phyloP scores from a whole-genome alignment of 768 basidiomycete species.

The Epithele typhae region DNA sequence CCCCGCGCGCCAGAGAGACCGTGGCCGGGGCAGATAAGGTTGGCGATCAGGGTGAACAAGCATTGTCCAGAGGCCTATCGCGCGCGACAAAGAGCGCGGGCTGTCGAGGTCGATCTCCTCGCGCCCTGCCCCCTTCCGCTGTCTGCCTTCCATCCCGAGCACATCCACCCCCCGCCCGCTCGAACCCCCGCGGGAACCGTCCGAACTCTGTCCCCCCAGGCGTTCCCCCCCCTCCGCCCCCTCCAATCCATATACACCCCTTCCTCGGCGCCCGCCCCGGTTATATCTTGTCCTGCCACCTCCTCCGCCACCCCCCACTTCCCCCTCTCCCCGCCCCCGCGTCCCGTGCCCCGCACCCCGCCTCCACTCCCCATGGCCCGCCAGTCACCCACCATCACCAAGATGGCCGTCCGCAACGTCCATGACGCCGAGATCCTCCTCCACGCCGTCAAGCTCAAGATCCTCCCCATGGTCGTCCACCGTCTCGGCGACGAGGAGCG shows the following conservation, averaged over 20 bases:
- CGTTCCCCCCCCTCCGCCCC: constrained; percentile 1
- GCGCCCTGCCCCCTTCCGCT: no score
- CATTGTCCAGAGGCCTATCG: no score
- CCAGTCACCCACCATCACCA: constrained; percentile 33
- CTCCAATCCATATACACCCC: neutral
- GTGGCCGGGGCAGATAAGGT: no score
- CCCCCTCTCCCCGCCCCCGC: constrained; percentile 4
- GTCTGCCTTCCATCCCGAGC: no score
- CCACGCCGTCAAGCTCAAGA: constrained; percentile 30
- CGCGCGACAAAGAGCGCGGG: no score
- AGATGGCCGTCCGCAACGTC: constrained; percentile 31
- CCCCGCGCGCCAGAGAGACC: no score
- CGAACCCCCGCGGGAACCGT: no score
- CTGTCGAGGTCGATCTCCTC: no score
- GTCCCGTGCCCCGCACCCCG: constrained; percentile 6
- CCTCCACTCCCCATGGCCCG: constrained; percentile 13
- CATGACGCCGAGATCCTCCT: constrained; percentile 36
- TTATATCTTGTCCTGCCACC: constrained; percentile 7
- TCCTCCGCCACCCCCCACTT: constrained; percentile 8
- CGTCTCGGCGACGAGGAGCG: constrained; percentile 38
- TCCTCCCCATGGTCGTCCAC: constrained; percentile 33
- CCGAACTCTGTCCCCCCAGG: no score
- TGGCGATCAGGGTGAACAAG: no score
- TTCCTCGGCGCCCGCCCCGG: constrained; percentile 5
- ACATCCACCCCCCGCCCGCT: no score